Base-by-base conservation (phyloP, 495 filamentous ascomycete genomes). In the Annulohypoxylon maeteangense region DNA sequence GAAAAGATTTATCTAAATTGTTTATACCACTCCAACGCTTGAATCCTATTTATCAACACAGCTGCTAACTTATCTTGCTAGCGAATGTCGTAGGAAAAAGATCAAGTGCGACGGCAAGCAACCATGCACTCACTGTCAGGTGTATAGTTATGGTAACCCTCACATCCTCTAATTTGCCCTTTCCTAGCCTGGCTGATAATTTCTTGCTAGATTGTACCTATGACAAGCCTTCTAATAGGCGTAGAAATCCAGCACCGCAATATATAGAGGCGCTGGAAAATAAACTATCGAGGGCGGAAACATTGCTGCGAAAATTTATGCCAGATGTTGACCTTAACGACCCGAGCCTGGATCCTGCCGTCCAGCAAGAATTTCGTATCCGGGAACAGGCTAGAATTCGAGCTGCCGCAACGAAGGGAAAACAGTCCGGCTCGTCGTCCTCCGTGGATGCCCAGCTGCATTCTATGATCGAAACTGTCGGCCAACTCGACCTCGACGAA, bases 91-190 rank as follows among this genome's bases (percentile, higher is more conserved):
- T 51, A 86, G 95, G 72, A 99, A 99, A 81, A 99, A 99, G 80
- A 98, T 98, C 78, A 99, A 98, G 80, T 98, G 95, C 75, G 95
- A 98, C 76, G 95, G 95, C 63, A 97, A 97, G 81, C 94, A 97
- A 79, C 96, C 95, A 7, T 99, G 95, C 79, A 97, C 95, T 1
- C 95, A 98, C 79, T 99, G 95, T 81, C 96, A 93, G 6, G 93
- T 98, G 38, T 98, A 99, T 80, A 97, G 92, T 79, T 99, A 98
- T 84, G 95, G 95, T 99, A 87, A 80, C 87, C 79, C 45, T 59
- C 53, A 42, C 55, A 57, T 27, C 4, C 34, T 31, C 50, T 63
- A 48, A 36, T 54, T 60, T 12, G 6, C 44, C 53, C 38, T 48
- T 67, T 54, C 58, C 20, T 48, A 29, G 20, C 20, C n/a, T 75